Conservation (phyloP, 169 alveolate genomes). For the Eimeria tenella region DNA sequence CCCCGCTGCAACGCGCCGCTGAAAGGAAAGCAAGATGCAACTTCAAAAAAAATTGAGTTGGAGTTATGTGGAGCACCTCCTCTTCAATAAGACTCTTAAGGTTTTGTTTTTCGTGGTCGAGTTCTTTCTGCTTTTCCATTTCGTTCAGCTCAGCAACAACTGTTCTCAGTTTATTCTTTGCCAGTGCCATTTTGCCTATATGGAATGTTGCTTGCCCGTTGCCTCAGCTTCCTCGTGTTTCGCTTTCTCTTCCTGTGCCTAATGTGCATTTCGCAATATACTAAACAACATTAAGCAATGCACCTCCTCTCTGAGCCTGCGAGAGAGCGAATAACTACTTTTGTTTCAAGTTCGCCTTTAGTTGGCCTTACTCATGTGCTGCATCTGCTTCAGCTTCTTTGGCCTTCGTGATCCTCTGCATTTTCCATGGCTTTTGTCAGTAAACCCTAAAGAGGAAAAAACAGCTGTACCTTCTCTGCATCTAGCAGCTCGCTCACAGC, state of each 20-base stretch:
- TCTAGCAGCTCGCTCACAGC: conserved; percentile 33
- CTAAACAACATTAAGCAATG: not conserved
- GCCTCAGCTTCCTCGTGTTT: conserved; percentile 56
- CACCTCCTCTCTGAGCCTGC: conserved; percentile 60
- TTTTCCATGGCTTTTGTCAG: not conserved
- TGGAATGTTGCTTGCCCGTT: not conserved
- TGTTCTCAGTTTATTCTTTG: not conserved
- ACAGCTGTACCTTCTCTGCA: conserved; percentile 28
- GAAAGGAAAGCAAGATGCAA: not conserved
- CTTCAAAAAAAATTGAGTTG: not conserved
- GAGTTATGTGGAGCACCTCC: conserved; percentile 8
- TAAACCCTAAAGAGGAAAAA: not conserved
- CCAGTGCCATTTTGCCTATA: not conserved
- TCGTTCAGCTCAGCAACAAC: conserved; percentile 54
- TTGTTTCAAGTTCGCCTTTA: not conserved
- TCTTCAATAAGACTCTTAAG: conserved; percentile 3
- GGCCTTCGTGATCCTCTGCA: conserved; percentile 29
- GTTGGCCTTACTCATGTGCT: conserved; percentile 30
- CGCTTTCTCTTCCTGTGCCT: conserved; percentile 48
- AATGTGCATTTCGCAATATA: not conserved
- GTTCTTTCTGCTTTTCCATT: conserved; percentile 17
- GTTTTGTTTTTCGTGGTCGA: conserved; percentile 9
- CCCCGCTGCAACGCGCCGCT: conserved; percentile 45
- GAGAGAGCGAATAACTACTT: not conserved
- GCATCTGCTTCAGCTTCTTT: conserved; percentile 63